phyloP scores from a whole-genome alignment of 129 eudicot species.

The Pulicaria dysenterica region DNA sequence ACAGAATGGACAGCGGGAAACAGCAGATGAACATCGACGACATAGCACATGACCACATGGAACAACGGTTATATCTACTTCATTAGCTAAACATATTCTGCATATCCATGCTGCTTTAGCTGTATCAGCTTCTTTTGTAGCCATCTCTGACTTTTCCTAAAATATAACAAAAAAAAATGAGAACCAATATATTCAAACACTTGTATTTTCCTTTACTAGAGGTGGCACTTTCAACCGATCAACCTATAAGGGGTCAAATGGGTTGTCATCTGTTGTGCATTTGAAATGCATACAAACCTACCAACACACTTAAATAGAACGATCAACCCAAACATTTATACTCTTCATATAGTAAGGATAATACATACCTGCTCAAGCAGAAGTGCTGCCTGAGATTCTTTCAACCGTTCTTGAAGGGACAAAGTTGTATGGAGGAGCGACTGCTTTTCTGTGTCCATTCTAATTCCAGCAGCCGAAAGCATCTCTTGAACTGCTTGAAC shows the following conservation, averaged over 20 bases:
- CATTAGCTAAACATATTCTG: slow-evolving; percentile 79
- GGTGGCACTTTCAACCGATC: neutral
- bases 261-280: too few relatives aligned
- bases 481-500: slow-evolving; percentile 99
- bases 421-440: slow-evolving; percentile 71
- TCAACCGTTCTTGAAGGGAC: slow-evolving; percentile 81
- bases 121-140: slow-evolving; percentile 87
- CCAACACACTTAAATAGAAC: too few relatives aligned
- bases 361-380: slow-evolving; percentile 85
- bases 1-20: slow-evolving; percentile 93
- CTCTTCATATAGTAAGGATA: neutral
- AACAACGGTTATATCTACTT: slow-evolving; percentile 70
- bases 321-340: too few relatives aligned
- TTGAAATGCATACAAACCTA: too few relatives aligned
- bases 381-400: slow-evolving; percentile 90
- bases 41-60: slow-evolving; percentile 98
- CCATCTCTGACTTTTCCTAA: slow-evolving; percentile 87
- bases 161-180: neutral
- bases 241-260: neutral
- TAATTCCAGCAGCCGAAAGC: slow-evolving; percentile 93
- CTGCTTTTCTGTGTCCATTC: slow-evolving; percentile 84
- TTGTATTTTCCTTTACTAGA: neutral
- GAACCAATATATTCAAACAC: neutral
- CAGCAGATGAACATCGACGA: slow-evolving; percentile 92
- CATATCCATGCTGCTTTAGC: slow-evolving; percentile 99